Conservation (phyloP, 371 early-diverging fungal species). For the Circinella umbellata region DNA sequence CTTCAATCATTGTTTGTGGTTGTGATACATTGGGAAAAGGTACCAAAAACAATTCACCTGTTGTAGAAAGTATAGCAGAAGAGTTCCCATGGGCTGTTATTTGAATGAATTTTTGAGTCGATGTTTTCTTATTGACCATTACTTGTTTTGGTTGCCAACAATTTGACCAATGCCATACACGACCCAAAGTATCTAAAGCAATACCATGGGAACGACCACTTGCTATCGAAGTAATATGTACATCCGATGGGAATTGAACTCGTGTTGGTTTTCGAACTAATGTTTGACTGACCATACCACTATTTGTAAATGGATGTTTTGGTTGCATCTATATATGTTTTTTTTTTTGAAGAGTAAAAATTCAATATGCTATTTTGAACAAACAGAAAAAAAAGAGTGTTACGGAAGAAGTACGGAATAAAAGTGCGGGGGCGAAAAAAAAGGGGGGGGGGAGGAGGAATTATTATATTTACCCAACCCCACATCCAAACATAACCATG, state of each 20-base stretch:
- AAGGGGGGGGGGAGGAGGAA: neutral
- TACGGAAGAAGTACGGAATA: too few species aligned
- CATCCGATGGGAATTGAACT: conserved; percentile 14
- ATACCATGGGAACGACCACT: conserved; percentile 43
- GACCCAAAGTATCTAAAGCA: conserved; percentile 32
- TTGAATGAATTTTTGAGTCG: conserved; percentile 22
- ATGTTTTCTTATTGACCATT: conserved; percentile 1
- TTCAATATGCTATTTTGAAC: too few species aligned
- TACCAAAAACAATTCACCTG: conserved; percentile 31
- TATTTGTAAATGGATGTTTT: neutral
- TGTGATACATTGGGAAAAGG: conserved; percentile 24
- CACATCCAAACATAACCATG: conserved; percentile 47
- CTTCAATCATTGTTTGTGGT: neutral
- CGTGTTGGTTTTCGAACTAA: conserved; percentile 16
- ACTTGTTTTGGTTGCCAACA: conserved; percentile 28
- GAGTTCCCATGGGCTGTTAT: conserved; percentile 40
- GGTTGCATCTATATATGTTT: conserved; percentile 13
- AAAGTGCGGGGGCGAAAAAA: too few species aligned
- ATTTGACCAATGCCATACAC: conserved; percentile 43
- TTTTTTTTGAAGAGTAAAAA: too few species aligned
- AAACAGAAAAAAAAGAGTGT: too few species aligned
- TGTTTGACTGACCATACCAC: neutral
- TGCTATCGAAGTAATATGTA: conserved; percentile 15
- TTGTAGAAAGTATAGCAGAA: conserved; percentile 31
- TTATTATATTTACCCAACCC: conserved; percentile 34